Conservation (phyloP, 1,139 yeast species). For the Sugiyamaella castrensis region DNA sequence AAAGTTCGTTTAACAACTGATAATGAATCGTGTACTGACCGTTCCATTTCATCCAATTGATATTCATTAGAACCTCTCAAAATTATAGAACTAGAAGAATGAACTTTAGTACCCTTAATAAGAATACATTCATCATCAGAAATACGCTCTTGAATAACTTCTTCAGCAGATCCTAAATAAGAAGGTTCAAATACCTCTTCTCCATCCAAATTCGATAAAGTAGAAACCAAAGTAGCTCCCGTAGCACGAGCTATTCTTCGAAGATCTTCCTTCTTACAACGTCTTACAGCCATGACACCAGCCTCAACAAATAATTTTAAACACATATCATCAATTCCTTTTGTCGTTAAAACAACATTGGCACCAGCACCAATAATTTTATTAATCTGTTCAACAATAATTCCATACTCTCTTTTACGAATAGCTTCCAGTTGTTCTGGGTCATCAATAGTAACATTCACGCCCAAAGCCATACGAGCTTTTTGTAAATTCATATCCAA, state of each 20-base stretch:
- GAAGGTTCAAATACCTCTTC: slow-evolving; percentile 92
- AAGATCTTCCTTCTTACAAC: slow-evolving; percentile 95
- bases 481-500: slow-evolving; percentile 93
- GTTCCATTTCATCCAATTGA: slow-evolving; percentile 96
- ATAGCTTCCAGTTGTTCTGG: slow-evolving; percentile 97
- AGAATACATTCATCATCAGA: slow-evolving; percentile 97
- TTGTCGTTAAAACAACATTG: slow-evolving; percentile 92
- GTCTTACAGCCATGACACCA: slow-evolving; percentile 95
- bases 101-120: slow-evolving; percentile 90
- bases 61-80: slow-evolving; percentile 96
- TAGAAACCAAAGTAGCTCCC: slow-evolving; percentile 87
- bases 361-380: slow-evolving; percentile 93
- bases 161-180: slow-evolving; percentile 86
- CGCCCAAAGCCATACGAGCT: slow-evolving; percentile 98
- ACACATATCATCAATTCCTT: slow-evolving; percentile 97
- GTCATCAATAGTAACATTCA: slow-evolving; percentile 92
- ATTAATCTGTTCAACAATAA: slow-evolving; percentile 80
- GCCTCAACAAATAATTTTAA: slow-evolving; percentile 94
- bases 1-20: slow-evolving; percentile 94
- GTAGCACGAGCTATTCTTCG: slow-evolving; percentile 97
- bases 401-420: slow-evolving; percentile 90
- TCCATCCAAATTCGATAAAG: slow-evolving; percentile 93
- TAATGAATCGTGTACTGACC: slow-evolving; percentile 91
- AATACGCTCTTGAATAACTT: slow-evolving; percentile 84
- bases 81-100: slow-evolving; percentile 86